Evolutionary conservation across 441 rosid genomes (phyloP).

Genomic region (Rhodomyrtus psidioides): DNA sequence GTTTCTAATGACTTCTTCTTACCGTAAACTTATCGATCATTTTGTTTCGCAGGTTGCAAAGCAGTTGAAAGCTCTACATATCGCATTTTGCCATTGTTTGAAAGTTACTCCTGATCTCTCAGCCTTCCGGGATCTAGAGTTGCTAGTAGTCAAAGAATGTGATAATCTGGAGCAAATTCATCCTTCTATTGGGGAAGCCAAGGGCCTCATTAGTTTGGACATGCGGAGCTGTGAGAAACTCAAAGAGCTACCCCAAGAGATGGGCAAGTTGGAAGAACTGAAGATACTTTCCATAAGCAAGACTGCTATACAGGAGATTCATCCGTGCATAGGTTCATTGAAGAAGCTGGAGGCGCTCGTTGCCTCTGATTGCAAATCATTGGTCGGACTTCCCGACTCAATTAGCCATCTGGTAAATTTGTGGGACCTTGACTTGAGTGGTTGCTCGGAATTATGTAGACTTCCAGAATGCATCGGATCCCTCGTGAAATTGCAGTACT

Average conservation of each 20-base stretch:
- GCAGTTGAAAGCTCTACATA: not conserved
- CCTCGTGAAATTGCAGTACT: accelerated
- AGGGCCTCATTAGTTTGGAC: not conserved
- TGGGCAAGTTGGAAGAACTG: not conserved
- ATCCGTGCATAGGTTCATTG: not conserved
- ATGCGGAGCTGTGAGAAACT: not conserved
- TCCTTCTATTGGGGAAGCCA: not conserved
- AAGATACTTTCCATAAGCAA: not conserved
- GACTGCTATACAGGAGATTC: not conserved
- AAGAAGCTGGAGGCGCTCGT: not conserved
- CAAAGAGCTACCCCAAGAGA: not conserved
- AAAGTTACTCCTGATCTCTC: not conserved
- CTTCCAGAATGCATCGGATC: not conserved
- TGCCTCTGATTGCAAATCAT: accelerated
- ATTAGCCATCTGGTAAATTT: not conserved
- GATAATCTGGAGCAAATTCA: not conserved
- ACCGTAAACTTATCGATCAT: accelerated
- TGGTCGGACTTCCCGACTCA: not conserved
- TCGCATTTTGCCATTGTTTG: accelerated
- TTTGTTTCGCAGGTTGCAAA: not conserved
- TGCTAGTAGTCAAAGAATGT: not conserved
- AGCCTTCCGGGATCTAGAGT: not conserved
- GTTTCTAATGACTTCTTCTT: not conserved
- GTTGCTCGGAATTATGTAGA: not conserved
- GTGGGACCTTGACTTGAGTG: not conserved